These are phyloP conservation scores for Hypholoma sublateritium DNA, from an alignment of 768 basidiomycete genomes.

Conservation along the genomic window DNA sequence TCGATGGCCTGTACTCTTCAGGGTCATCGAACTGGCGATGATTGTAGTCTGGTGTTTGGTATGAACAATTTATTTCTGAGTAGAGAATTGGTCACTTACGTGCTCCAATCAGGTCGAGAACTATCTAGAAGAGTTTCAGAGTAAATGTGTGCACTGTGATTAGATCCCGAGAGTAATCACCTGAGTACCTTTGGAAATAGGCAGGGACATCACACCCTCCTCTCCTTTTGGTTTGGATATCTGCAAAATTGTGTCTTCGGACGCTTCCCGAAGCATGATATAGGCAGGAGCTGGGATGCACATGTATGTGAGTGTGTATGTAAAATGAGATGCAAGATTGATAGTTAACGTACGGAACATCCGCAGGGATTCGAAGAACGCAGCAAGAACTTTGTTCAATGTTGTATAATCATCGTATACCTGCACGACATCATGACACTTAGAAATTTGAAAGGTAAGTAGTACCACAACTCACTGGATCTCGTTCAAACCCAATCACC, in stretches of 20 bases:
- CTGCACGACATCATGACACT: conserved; percentile 16
- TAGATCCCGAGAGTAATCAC: not conserved
- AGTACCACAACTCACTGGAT: conserved; percentile 12
- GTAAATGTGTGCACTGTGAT: not conserved
- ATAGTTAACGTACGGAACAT: conserved; percentile 40
- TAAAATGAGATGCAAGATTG: too few species aligned
- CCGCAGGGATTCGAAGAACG: conserved; percentile 42
- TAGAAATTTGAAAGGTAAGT: not conserved
- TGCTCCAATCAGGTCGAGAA: not conserved
- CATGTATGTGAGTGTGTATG: too few species aligned
- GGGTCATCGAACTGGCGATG: not conserved
- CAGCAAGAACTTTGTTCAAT: conserved; percentile 42
- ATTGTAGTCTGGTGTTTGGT: not conserved
- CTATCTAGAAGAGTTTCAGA: not conserved
- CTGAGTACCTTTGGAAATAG: not conserved
- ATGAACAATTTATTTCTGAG: too few species aligned
- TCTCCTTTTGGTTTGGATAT: not conserved
- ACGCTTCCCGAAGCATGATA: not conserved
- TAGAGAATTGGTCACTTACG: not conserved
- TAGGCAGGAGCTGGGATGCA: not conserved
- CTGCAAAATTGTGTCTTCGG: not conserved
- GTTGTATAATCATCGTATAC: conserved; percentile 38
- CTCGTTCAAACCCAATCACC: conserved; percentile 29
- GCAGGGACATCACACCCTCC: not conserved
- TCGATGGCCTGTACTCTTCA: not conserved